Evolutionary conservation across 805 yeast species (phyloP).

Genomic region (Candida berthetii): DNA sequence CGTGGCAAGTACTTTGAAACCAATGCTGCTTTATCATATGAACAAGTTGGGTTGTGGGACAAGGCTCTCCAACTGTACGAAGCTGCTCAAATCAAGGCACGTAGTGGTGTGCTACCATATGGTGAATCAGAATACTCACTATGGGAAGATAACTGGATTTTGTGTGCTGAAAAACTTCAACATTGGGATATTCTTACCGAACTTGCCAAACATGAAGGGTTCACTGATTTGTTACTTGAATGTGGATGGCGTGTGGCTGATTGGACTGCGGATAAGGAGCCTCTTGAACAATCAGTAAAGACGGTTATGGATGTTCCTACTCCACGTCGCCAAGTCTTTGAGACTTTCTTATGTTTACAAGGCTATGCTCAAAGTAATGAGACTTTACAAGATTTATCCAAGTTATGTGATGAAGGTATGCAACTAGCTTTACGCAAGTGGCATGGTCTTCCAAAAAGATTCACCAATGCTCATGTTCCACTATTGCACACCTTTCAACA

Average conservation of each 20-base stretch:
- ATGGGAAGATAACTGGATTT: conserved; percentile 99
- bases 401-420: conserved; percentile 92
- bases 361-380: conserved; percentile 90
- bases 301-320: conserved; percentile 99
- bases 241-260: conserved; percentile 99
- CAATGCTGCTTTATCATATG: conserved; percentile 86
- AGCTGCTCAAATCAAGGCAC: conserved; percentile 92
- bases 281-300: conserved; percentile 88
- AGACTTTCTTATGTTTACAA: conserved; percentile 88
- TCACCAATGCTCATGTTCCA: conserved; percentile 82
- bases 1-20: conserved; percentile 93
- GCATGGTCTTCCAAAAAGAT: conserved; percentile 76
- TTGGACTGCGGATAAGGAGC: conserved; percentile 93
- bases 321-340: conserved; percentile 92
- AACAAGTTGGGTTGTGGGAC: conserved; percentile 93
- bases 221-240: conserved; percentile 89
- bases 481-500: conserved; percentile 93
- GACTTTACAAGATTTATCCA: conserved; percentile 76
- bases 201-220: conserved; percentile 95
- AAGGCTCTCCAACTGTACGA: conserved; percentile 92
- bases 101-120: conserved; percentile 92
- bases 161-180: conserved; percentile 93
- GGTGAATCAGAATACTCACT: conserved; percentile 91
- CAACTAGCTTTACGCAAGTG: conserved; percentile 89
- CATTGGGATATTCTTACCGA: conserved; percentile 98